Base-by-base conservation (phyloP, 1,139 yeast genomes). In the Sugiyamaella pinicola region DNA sequence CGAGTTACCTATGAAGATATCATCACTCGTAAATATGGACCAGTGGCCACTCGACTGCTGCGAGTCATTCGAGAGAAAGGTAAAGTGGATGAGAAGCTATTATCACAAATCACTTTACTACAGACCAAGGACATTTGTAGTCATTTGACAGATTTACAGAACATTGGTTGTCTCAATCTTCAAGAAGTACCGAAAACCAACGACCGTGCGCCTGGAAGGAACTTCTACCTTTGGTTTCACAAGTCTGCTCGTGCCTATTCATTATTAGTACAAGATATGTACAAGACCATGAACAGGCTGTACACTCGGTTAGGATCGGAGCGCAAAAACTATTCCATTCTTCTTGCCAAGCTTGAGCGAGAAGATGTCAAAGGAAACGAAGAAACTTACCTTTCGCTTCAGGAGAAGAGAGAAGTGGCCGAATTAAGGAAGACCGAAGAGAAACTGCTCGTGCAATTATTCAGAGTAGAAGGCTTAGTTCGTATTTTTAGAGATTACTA, bases 131-230 rank as follows among this genome's bases (percentile, higher is more conserved):
- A 85, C 29, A 88, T 90, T 7, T 77, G 96, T 56, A 82, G 68
- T 42, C 66, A 67, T 33, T 63, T 72, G 47, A 61, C 71, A 15
- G 65, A 68, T 17, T 63, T 74, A 39, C 74, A 73, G 51, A 62
- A 59, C 21, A 61, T 64, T 44, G 77, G 77, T 8, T 71, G 74
- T 44, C 62, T 74, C n/a, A 76, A 74, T 45, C 62, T 74, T 18
- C 98, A 93, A 69, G 99, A 95, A 72, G 87, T 93, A 29, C 98
- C 99, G 7, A 80, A 95, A 64, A 85, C 96, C 33, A 85, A 84
- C 29, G 98, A 91, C 68, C 78, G 99, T 59, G 93, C 96, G 1
- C 96, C 98, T 0, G 84, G 89, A 40, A 83, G 95, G 61, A 85
- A 97, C 1, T 85, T 86, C 44, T 93, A 83, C 65, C 77, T 93